Evolutionary conservation across 2,329 filamentous ascomycete species (phyloP).

Genomic region (Leptographium procerum): DNA sequence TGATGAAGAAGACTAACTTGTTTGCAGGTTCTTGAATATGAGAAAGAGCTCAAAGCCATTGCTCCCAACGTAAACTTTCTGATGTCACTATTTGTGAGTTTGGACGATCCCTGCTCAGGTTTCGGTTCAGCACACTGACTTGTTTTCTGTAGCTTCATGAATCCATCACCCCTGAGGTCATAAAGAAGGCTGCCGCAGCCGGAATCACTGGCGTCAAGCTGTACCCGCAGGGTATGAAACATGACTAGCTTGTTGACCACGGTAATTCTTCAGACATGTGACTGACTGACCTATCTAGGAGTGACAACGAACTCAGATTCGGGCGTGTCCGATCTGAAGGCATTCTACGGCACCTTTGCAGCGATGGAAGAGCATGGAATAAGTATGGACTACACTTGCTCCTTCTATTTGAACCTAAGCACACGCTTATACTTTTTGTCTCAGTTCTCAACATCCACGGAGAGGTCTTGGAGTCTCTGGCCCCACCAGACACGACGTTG

Average conservation of each 20-base stretch:
- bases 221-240: conserved; percentile 35
- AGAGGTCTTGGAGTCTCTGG: conserved; percentile 41
- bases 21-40: conserved; percentile 52
- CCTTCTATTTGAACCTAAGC: background rate
- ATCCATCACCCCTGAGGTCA: conserved; percentile 54
- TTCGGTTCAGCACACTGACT: background rate
- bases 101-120: too few species aligned
- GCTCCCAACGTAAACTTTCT: conserved; percentile 55
- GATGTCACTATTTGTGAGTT: conserved; percentile 51
- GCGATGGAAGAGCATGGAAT: conserved; percentile 78
- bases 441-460: conserved; percentile 66
- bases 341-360: conserved; percentile 70
- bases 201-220: conserved; percentile 63
- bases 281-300: conserved; percentile 20
- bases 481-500: conserved; percentile 26
- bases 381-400: conserved; percentile 5
- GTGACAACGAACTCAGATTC: conserved; percentile 56
- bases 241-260: background rate
- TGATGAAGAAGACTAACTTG: conserved; percentile 9
- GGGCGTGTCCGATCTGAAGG: conserved; percentile 58
- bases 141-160: conserved; percentile 31
- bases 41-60: conserved; percentile 45
- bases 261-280: background rate
- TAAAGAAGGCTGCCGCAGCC: conserved; percentile 59
- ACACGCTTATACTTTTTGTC: background rate